Evolutionary conservation across 2,329 filamentous ascomycete genomes (phyloP), one percentile per base, ranked within the genome.

Genomic region (Phyllosticta capitalensis): DNA sequence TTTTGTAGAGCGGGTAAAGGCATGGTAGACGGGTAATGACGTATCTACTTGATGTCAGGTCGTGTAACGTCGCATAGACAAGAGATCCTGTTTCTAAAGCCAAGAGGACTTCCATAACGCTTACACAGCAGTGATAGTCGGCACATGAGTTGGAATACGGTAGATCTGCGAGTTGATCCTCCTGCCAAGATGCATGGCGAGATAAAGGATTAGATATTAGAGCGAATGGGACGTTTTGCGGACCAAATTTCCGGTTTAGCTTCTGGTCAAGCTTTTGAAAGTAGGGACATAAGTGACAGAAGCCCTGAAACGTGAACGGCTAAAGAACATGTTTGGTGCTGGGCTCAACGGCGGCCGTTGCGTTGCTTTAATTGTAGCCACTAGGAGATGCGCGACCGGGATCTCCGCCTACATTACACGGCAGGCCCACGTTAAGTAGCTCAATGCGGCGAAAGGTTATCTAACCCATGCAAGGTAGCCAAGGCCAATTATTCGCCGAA

Each of bases 1-100:
- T 14, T 60, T 60, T 48, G 28, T 60, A 28, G 53, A 60, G 28
- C 52, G 52, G 28, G 48, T 54, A 5, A 56, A 50, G 24, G 48
- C 33, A 9, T 60, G 58, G 58, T 56, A 60, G 22, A 52, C 20
- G n/a, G 19, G 19, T 19, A 5, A 48, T 17, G 49, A 52, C 9
- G 19, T 12, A 52, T 14, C 10, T 38, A 2, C 28, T 30, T 30
- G 5, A 14, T 5, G 30, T 2, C 12, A 10, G 30, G 9, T 14
- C 6, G 30, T n/a, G n/a, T n/a, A n/a, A n/a, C 24, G 24, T 26
- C 24, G 24, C 24, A 26, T 26, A 7, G 4, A 26, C 24, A 4
- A 26, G 7, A 26, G 4, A 26, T 4, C 24, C 24, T 26, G 3
- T 26, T 26, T 45, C 38, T 19, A 2, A 4, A 19, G 38, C 14